These are phyloP conservation scores for Lyophyllum shimeji DNA, from an alignment of 768 basidiomycete genomes.

Conservation along the genomic window DNA sequence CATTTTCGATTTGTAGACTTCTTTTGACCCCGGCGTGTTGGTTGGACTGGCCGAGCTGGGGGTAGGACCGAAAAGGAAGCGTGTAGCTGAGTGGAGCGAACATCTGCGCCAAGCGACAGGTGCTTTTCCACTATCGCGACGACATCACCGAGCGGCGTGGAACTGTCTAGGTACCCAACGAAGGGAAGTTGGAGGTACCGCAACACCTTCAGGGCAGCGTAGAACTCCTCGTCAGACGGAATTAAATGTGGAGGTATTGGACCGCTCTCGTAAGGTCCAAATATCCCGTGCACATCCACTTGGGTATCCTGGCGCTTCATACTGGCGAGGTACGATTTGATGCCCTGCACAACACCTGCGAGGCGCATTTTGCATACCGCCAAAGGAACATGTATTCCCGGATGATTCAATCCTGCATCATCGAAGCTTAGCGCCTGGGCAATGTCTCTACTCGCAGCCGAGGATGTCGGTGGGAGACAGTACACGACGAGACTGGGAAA, in stretches of 20 bases:
- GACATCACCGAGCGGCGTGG: slow-evolving; percentile 18
- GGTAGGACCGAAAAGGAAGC: neutral
- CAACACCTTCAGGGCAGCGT: slow-evolving; percentile 25
- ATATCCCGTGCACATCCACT: neutral
- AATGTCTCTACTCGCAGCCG: slow-evolving; percentile 14
- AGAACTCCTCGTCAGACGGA: slow-evolving; percentile 25
- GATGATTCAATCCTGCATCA: neutral
- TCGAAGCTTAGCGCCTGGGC: slow-evolving; percentile 15
- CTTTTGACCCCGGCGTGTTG: neutral
- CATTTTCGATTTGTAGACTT: slow-evolving; percentile 10
- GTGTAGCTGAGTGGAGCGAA: slow-evolving; percentile 9
- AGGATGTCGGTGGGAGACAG: slow-evolving; percentile 20
- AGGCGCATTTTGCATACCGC: slow-evolving; percentile 23
- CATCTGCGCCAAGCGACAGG: slow-evolving; percentile 16
- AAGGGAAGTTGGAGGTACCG: slow-evolving; percentile 25
- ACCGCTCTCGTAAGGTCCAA: neutral
- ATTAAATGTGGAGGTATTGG: slow-evolving; percentile 21
- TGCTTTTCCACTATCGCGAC: slow-evolving; percentile 19
- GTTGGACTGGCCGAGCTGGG: neutral
- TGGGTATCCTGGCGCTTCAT: slow-evolving; percentile 9
- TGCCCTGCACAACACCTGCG: slow-evolving; percentile 19
- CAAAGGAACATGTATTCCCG: slow-evolving; percentile 18
- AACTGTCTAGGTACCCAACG: slow-evolving; percentile 9
- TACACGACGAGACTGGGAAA: slow-evolving; percentile 21
- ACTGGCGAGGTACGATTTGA: slow-evolving; percentile 22